Evolutionary conservation across 169 alveolate species (phyloP), one percentile per base, ranked within the genome.

Genomic region (Ichthyophthirius multifiliis): DNA sequence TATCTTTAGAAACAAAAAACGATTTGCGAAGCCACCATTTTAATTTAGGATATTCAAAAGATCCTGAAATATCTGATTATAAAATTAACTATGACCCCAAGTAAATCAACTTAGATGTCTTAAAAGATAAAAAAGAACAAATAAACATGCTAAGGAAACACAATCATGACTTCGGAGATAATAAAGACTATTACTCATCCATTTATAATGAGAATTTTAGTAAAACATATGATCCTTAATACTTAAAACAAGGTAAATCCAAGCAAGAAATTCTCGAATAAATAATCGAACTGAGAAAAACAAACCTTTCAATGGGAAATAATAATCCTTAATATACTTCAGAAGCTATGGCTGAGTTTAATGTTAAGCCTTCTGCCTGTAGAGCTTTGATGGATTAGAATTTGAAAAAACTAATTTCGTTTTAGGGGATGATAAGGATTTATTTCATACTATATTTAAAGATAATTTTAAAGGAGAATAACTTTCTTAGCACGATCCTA

Each of bases 1-100:
- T 81, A 71, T 71, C 82, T 47, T 75, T 46, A 39, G 86, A 81
- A 48, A 81, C 86, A 13, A 81, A 81, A 62, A 81, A 81, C 39
- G 86, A 81, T 39, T 74, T 81, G 16, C 18, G 86, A 81, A 48
- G 82, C 9, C 80, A 73, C 73, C 86, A 81, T 71, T 81, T 81
- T 32, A 13, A 67, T 23, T 16, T 81, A 39, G 77, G 77, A 13
- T 30, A 67, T 18, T 18, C n/a, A 9, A 37, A 67, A 7, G 62
- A 67, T 15, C 43, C 43, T 9, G 46, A 15, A 31, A 6, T 34
- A 9, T 67, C 77, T 34, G 77, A 67, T 18, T 67, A 67, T 31
- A 67, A 67, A 23, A 16, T 67, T 18, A 67, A 67, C 30, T 67
- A 37, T 67, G 77, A 39, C 7, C 6, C 35, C 16, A 67, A 67